A percentile compares a stretch with the other conserved stretches of the same genome.
Evolutionary conservation across 1,284 basidiomycete genomes (phyloP).

Genomic region (Ceratobasidium sp.): DNA sequence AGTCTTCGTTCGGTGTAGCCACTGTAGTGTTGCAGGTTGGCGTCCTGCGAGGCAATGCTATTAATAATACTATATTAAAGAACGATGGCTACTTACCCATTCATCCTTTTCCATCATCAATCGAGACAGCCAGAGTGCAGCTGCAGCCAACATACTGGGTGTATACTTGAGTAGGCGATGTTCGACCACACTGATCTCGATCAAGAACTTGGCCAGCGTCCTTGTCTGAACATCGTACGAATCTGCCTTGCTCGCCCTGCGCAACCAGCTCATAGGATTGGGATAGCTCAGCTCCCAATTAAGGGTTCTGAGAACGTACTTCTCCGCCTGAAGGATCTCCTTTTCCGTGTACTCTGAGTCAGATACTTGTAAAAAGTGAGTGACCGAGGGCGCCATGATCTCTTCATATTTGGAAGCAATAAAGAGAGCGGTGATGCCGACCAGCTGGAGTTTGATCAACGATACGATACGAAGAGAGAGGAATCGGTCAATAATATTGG

Average conservation of each 20-base stretch:
- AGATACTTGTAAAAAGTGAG: constrained; percentile 87
- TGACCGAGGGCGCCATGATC: constrained; percentile 88
- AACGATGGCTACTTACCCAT: constrained; percentile 68
- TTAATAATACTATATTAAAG: not conserved
- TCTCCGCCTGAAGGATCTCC: constrained; percentile 93
- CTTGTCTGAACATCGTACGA: constrained; percentile 86
- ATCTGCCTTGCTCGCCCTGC: constrained; percentile 94
- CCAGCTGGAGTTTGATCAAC: constrained; percentile 93
- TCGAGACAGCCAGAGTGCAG: constrained; percentile 90
- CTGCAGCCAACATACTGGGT: constrained; percentile 88
- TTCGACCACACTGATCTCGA: constrained; percentile 93
- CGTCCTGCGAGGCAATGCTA: constrained; percentile 60
- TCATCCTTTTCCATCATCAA: constrained; percentile 81
- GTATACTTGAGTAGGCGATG: constrained; percentile 82
- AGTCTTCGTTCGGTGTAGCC: constrained; percentile 86
- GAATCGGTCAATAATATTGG: constrained; percentile 98
- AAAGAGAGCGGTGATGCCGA: constrained; percentile 94
- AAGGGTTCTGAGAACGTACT: constrained; percentile 90
- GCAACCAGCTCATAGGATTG: constrained; percentile 92
- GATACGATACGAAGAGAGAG: constrained; percentile 89
- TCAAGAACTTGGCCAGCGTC: constrained; percentile 91
- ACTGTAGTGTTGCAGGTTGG: constrained; percentile 91
- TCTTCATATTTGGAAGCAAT: constrained; percentile 96
- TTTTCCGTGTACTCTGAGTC: constrained; percentile 86
- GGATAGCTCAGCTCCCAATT: constrained; percentile 93